Percentiles rank a stretch among this genome's conserved stretches.
Conservation (phyloP, 176 grass and related monocot species). For the Metroxylon sagu region DNA sequence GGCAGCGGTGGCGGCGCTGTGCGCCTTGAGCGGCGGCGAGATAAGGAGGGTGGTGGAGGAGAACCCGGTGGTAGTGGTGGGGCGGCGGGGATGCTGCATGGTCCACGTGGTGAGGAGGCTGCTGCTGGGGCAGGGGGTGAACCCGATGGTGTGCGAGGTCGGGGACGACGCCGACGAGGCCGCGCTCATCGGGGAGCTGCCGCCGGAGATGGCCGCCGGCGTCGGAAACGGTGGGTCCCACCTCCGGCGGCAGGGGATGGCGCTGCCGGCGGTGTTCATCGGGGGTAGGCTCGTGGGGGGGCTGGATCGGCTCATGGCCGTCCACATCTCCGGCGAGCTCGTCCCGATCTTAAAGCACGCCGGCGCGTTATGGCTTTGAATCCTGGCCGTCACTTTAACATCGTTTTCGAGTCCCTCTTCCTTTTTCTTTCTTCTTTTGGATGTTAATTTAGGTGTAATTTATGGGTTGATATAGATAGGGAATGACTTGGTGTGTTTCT, state of each 20-base stretch:
- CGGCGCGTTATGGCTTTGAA: slow-evolving; percentile 77
- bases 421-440: no score
- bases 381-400: no score
- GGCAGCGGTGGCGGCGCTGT: neutral
- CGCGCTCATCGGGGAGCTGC: slow-evolving; percentile 27
- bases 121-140: slow-evolving; percentile 84
- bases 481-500: no score
- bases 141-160: slow-evolving; percentile 72
- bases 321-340: slow-evolving; percentile 94
- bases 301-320: slow-evolving; percentile 78
- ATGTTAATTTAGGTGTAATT: no score
- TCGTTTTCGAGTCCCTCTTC: no score
- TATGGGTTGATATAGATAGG: no score
- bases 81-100: slow-evolving; percentile 71
- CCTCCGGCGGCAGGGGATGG: neutral
- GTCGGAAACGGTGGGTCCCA: no score
- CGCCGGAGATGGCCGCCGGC: neutral
- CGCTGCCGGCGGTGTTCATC: slow-evolving; percentile 73
- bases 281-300: slow-evolving; percentile 66
- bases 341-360: slow-evolving; percentile 89
- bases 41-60: slow-evolving; percentile 48
- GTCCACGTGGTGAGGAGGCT: slow-evolving; percentile 74
- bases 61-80: slow-evolving; percentile 69
- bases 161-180: slow-evolving; percentile 32
- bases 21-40: neutral